Conservation (phyloP, 2,329 filamentous ascomycete genomes). For the Aspergillus fischeri region DNA sequence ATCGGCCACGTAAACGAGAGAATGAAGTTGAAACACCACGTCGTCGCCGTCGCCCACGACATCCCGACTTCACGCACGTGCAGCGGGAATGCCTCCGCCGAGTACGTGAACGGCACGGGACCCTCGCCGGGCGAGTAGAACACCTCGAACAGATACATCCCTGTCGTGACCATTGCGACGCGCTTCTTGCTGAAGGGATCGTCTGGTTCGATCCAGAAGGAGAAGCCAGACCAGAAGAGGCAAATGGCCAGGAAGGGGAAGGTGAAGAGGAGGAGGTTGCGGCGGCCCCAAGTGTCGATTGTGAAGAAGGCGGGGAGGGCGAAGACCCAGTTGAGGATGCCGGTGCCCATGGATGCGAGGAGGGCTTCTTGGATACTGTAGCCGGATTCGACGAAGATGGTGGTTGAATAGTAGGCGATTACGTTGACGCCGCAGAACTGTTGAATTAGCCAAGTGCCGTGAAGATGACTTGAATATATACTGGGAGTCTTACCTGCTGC, state of each 20-base stretch:
- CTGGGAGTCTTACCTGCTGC: slow-evolving; percentile 51
- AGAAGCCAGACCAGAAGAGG: slow-evolving; percentile 51
- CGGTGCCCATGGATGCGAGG: slow-evolving; percentile 56
- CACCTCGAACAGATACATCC: slow-evolving; percentile 43
- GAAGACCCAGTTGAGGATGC: slow-evolving; percentile 62
- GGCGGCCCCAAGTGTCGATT: slow-evolving; percentile 64
- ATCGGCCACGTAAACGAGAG: slow-evolving; percentile 53
- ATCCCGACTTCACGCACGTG: slow-evolving; percentile 61
- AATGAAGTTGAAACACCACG: slow-evolving; percentile 56
- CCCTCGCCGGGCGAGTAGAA: slow-evolving; percentile 57
- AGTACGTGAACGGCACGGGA: slow-evolving; percentile 63
- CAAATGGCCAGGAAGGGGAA: slow-evolving; percentile 61
- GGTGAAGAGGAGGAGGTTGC: slow-evolving; percentile 59
- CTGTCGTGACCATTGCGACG: slow-evolving; percentile 39
- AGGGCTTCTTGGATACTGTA: slow-evolving; percentile 37
- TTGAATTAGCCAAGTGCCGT: neutral
- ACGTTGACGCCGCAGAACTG: slow-evolving; percentile 45
- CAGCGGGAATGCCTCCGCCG: slow-evolving; percentile 62
- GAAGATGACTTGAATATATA: neutral
- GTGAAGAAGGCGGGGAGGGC: slow-evolving; percentile 61
- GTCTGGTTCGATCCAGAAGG: slow-evolving; percentile 48
- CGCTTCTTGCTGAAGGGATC: slow-evolving; percentile 29
- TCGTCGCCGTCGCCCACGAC: slow-evolving; percentile 60
- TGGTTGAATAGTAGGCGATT: slow-evolving; percentile 58
- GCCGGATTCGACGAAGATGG: slow-evolving; percentile 53